Percentiles rank a stretch among this genome's conserved stretches.
These are phyloP conservation scores for Talaromyces amestolkiae DNA, from an alignment of 2,329 filamentous ascomycete genomes.

Conservation along the genomic window DNA sequence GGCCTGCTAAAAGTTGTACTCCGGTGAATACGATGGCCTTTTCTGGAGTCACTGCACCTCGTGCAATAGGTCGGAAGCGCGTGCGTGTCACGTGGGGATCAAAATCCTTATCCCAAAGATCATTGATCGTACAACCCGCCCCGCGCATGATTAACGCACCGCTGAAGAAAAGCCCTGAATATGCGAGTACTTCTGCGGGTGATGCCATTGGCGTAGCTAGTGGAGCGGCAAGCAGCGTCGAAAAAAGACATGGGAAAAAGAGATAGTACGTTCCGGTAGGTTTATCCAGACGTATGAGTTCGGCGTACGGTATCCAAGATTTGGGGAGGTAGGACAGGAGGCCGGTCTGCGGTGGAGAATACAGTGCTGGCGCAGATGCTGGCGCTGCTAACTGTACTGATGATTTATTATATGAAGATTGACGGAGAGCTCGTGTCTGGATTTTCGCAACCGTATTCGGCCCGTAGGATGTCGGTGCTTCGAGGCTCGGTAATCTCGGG, in stretches of 20 bases:
- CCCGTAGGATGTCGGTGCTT: not conserved
- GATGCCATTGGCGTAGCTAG: conserved; percentile 33
- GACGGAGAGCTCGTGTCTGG: not conserved
- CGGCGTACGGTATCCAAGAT: conserved; percentile 53
- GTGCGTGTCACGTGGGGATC: conserved; percentile 54
- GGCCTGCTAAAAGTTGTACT: conserved; percentile 41
- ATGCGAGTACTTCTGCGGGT: conserved; percentile 38
- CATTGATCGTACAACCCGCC: conserved; percentile 56
- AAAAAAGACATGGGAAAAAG: conserved; percentile 54
- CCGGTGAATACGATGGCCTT: conserved; percentile 47
- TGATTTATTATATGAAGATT: conserved; percentile 7
- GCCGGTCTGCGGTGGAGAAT: conserved; percentile 47
- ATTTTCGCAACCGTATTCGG: not conserved
- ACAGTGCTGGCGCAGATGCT: conserved; percentile 27
- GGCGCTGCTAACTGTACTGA: not conserved
- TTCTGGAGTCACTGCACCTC: conserved; percentile 49
- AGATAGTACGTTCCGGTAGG: conserved; percentile 53
- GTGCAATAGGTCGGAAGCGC: conserved; percentile 51
- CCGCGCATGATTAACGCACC: conserved; percentile 52
- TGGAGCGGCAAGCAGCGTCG: conserved; percentile 44
- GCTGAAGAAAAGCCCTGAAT: conserved; percentile 41
- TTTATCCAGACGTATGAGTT: conserved; percentile 49
- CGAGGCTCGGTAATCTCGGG: not conserved
- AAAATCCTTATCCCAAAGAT: conserved; percentile 54
- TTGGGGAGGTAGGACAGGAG: conserved; percentile 47